Percentiles rank a stretch among this genome's conserved stretches.
Conservation (phyloP, 345 rosid species). For the Microcos paniculata region DNA sequence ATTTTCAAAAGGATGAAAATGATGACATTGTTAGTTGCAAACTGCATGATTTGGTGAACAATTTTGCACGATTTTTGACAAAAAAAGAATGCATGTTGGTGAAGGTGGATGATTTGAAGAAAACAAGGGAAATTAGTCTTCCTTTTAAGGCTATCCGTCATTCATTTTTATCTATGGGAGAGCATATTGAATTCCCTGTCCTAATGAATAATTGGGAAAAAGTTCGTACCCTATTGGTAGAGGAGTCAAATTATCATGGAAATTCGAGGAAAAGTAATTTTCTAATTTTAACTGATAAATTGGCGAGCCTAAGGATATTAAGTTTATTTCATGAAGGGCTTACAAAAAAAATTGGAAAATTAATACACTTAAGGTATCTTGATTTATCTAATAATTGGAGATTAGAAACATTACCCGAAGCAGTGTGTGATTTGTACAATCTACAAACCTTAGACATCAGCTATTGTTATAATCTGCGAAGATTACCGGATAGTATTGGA, state of each 20-base stretch:
- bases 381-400: neutral
- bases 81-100: constrained; percentile 1
- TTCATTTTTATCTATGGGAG: too few species aligned
- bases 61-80: constrained; percentile 14
- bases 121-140: neutral
- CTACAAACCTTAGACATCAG: neutral
- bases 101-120: neutral
- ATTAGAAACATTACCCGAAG: neutral
- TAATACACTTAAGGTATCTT: constrained; percentile 22
- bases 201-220: too few species aligned
- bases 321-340: neutral
- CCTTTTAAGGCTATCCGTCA: neutral
- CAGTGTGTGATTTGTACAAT: neutral
- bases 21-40: constrained; percentile 9
- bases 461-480: neutral
- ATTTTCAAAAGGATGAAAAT: constrained; percentile 4
- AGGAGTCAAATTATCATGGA: too few species aligned
- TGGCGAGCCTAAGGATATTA: too few species aligned
- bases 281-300: too few species aligned
- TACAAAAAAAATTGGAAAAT: neutral
- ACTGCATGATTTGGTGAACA: constrained; percentile 26
- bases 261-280: too few species aligned
- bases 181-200: neutral
- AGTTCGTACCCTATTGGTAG: too few species aligned
- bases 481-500: neutral